These are phyloP conservation scores for Sungouiozyma intestinalis DNA, from an alignment of 805 yeast species.

Conservation along the genomic window DNA sequence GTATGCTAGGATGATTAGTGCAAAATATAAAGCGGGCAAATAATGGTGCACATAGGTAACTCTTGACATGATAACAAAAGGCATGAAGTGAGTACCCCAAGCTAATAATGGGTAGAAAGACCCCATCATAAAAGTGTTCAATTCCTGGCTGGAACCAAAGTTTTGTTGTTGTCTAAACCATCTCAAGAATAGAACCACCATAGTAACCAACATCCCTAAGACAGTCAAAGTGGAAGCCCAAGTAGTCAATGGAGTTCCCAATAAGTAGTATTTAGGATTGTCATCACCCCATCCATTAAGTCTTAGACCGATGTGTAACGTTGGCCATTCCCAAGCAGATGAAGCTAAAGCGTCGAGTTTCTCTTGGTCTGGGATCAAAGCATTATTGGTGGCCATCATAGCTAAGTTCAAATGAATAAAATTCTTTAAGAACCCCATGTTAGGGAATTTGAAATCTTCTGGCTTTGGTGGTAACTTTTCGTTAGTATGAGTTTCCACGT, in stretches of 20 bases:
- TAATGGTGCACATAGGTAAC: constrained; percentile 96
- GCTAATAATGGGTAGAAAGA: constrained; percentile 73
- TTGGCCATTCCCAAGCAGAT: constrained; percentile 85
- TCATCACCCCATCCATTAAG: constrained; percentile 68
- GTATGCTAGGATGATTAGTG: constrained; percentile 48
- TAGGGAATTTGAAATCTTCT: constrained; percentile 40
- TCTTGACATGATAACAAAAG: constrained; percentile 90
- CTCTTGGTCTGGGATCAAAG: constrained; percentile 68
- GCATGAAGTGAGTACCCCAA: constrained; percentile 86
- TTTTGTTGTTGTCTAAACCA: constrained; percentile 73
- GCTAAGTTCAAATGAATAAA: constrained; percentile 69
- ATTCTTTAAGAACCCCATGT: constrained; percentile 62
- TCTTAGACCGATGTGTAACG: constrained; percentile 64
- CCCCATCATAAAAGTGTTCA: constrained; percentile 50
- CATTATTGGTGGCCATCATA: constrained; percentile 89
- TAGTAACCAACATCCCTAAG: constrained; percentile 39
- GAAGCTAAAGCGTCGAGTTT: constrained; percentile 65
- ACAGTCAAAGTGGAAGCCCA: constrained; percentile 64
- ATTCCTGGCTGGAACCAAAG: constrained; percentile 27
- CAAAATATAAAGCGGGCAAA: constrained; percentile 89
- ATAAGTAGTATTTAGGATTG: constrained; percentile 47
- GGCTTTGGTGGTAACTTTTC: constrained; percentile 46
- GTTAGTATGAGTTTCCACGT: constrained; percentile 62
- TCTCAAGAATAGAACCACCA: constrained; percentile 33
- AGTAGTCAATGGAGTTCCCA: constrained; percentile 72